Evolutionary conservation across 768 basidiomycete species (phyloP), one percentile per base, ranked within the genome.

Genomic region (Cytidiella melzeri): DNA sequence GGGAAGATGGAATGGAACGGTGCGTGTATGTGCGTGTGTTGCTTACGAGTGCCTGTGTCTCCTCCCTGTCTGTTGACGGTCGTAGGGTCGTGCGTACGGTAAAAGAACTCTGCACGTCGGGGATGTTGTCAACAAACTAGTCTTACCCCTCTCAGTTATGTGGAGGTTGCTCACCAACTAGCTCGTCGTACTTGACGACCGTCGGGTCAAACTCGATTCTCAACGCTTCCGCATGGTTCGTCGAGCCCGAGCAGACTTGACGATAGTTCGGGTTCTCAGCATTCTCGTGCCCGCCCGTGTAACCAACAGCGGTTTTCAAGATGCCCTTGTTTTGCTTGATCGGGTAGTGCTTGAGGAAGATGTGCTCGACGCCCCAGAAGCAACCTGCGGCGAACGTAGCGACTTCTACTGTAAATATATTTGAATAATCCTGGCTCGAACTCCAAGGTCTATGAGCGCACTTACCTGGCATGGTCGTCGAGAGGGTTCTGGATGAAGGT

Each of bases 51-150:
- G 18, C 93, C 92, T 2, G 60, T 61, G 59, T 95, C 92, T 1
- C 59, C 73, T 24, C 92, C 92, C 63, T 95, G 92, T 12, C 74
- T 69, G 65, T 95, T 83, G 48, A 75, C 60, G 0, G 89, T 88
- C 37, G 92, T 95, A 2, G 94, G 91, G 56, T 96, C 93, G 59
- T 97, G 94, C 0, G 89, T 91, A 41, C 95, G 79, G 66, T 92
- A 95, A 69, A 95, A 95, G 73, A 93, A 94, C 67, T 95, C 92
- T 84, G 64, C 11, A 21, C 3, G 2, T 7, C 12, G 13, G 27
- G n/a, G n/a, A n/a, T n/a, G n/a, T n/a, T n/a, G n/a, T n/a, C n/a
- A n/a, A n/a, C n/a, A n/a, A n/a, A n/a, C n/a, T n/a, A n/a, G n/a
- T n/a, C n/a, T n/a, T n/a, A n/a, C n/a, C n/a, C n/a, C n/a, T n/a